phyloP scores from a whole-genome alignment of 495 filamentous ascomycete species.

The Ramalina intermedia region DNA sequence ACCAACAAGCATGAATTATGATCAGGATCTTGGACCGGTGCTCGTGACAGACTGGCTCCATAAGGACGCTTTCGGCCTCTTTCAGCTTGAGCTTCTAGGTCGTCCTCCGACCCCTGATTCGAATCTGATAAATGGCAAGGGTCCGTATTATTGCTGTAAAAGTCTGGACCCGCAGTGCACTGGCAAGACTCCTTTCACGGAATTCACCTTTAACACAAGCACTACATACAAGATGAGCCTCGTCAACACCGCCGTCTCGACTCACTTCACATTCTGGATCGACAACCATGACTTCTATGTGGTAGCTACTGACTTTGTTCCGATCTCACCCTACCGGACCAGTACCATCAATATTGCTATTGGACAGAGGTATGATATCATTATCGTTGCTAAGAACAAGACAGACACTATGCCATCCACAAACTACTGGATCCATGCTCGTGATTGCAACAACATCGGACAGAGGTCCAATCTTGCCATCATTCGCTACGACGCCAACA shows the following conservation, averaged over 20 bases:
- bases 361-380: slow-evolving; percentile 23
- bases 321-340: slow-evolving; percentile 32
- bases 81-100: background rate
- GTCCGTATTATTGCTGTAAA: background rate
- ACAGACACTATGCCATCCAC: slow-evolving; percentile 1
- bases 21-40: slow-evolving; percentile 35
- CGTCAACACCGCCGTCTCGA: slow-evolving; percentile 36
- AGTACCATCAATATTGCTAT: slow-evolving; percentile 20
- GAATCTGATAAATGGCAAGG: background rate
- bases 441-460: slow-evolving; percentile 1
- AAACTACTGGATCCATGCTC: slow-evolving; percentile 20
- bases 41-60: slow-evolving; percentile 36
- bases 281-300: slow-evolving; percentile 37
- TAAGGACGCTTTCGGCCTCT: slow-evolving; percentile 24
- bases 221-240: slow-evolving; percentile 33
- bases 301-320: slow-evolving; percentile 35
- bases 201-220: background rate
- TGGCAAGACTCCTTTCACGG: background rate
- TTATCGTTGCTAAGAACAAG: slow-evolving; percentile 19
- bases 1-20: slow-evolving; percentile 33
- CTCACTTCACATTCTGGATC: slow-evolving; percentile 32
- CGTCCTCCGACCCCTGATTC: background rate
- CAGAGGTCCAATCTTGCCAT: background rate
- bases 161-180: background rate
- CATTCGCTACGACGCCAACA: background rate